phyloP scores from a whole-genome alignment of 768 basidiomycete genomes.

The Boletus sp. region DNA sequence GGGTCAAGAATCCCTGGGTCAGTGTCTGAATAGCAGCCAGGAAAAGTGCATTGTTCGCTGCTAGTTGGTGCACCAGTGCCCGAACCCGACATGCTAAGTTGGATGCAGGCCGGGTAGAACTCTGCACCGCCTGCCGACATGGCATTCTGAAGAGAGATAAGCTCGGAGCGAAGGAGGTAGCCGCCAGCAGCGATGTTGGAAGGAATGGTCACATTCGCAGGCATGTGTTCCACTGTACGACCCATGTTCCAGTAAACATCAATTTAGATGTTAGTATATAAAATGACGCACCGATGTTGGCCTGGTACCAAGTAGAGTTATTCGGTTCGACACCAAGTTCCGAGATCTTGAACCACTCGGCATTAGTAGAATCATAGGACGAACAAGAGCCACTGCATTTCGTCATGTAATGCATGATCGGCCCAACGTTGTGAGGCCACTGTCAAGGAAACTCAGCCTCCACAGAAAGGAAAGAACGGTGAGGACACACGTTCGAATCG shows the following conservation, averaged over 20 bases:
- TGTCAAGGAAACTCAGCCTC: conserved; percentile 11
- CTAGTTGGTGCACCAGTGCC: conserved; percentile 19
- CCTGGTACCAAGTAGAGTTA: conserved; percentile 47
- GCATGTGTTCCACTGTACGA: conserved; percentile 34
- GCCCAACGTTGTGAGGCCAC: conserved; percentile 62
- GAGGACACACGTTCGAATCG: conserved; percentile 31
- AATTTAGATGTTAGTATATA: not conserved
- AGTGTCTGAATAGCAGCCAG: conserved; percentile 66
- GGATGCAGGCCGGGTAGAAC: conserved; percentile 33
- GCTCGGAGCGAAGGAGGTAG: conserved; percentile 76
- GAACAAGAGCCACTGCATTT: conserved; percentile 56
- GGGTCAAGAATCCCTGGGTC: conserved; percentile 69
- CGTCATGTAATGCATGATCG: conserved; percentile 74
- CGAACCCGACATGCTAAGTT: conserved; percentile 30
- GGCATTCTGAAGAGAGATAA: conserved; percentile 76
- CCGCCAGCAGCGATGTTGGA: conserved; percentile 57
- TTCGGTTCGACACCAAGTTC: conserved; percentile 43
- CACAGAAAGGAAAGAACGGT: not conserved
- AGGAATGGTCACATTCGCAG: conserved; percentile 46
- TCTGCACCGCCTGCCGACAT: conserved; percentile 51
- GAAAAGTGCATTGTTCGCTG: conserved; percentile 51
- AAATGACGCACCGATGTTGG: conserved; percentile 43
- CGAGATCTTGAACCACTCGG: conserved; percentile 74
- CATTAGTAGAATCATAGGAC: conserved; percentile 53
- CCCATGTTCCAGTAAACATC: not conserved